Percentiles rank a stretch among this genome's conserved stretches.
Conservation (phyloP, 2,329 filamentous ascomycete species). For the Xylaria sp. region DNA sequence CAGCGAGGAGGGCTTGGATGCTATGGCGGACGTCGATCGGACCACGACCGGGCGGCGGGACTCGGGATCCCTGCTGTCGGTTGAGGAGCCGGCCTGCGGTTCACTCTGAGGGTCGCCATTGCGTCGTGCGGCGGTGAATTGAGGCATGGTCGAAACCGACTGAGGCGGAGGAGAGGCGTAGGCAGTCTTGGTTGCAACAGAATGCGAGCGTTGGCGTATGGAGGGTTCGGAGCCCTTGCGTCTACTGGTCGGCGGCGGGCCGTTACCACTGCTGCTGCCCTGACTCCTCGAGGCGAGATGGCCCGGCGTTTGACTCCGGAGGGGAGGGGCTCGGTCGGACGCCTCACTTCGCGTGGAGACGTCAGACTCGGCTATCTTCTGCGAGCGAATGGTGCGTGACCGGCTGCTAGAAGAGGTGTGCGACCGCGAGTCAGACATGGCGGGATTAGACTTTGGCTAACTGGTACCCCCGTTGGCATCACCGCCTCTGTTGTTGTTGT, state of each 20-base stretch:
- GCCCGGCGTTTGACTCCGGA: conserved; percentile 70
- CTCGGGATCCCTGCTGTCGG: conserved; percentile 45
- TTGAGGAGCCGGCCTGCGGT: conserved; percentile 45
- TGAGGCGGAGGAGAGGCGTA: conserved; percentile 46
- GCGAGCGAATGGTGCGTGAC: conserved; percentile 61
- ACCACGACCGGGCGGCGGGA: conserved; percentile 56
- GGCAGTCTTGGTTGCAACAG: conserved; percentile 53
- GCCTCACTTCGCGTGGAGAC: conserved; percentile 46
- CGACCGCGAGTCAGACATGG: conserved; percentile 50
- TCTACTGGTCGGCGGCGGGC: conserved; percentile 50
- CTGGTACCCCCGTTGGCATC: conserved; percentile 35
- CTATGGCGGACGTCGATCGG: conserved; percentile 65
- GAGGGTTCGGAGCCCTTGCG: conserved; percentile 63
- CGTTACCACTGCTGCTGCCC: conserved; percentile 24
- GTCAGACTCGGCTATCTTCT: conserved; percentile 56
- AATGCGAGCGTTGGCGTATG: conserved; percentile 65
- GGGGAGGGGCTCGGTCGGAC: conserved; percentile 51
- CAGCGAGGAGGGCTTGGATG: conserved; percentile 39
- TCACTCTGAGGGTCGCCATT: conserved; percentile 43
- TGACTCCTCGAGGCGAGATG: conserved; percentile 67
- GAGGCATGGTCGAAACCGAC: conserved; percentile 44
- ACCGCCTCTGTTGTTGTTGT: conserved; percentile 24
- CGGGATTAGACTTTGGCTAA: conserved; percentile 29
- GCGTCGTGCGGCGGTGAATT: conserved; percentile 43
- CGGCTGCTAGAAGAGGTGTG: conserved; percentile 49